These are phyloP conservation scores for Lachancea mirantina DNA, from an alignment of 805 yeast genomes.

Conservation along the genomic window DNA sequence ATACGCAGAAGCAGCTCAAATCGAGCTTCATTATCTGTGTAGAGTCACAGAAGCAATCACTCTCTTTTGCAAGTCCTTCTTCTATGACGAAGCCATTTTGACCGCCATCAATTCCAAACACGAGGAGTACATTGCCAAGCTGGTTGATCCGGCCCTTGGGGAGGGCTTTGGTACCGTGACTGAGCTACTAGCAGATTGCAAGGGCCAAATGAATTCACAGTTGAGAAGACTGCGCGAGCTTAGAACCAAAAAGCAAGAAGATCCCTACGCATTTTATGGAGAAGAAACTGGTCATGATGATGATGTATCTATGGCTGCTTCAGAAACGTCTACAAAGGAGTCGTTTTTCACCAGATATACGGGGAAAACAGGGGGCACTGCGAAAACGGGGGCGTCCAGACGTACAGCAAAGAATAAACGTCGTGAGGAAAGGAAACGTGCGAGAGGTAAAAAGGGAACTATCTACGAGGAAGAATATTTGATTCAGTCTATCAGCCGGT, in stretches of 20 bases:
- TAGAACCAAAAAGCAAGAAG: slow-evolving; percentile 72
- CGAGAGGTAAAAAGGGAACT: slow-evolving; percentile 96
- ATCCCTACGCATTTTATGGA: slow-evolving; percentile 83
- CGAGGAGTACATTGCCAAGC: slow-evolving; percentile 42
- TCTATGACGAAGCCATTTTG: slow-evolving; percentile 69
- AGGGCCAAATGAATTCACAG: slow-evolving; percentile 77
- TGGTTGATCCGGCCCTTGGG: slow-evolving; percentile 67
- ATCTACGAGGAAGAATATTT: slow-evolving; percentile 95
- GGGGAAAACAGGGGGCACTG: slow-evolving; percentile 93
- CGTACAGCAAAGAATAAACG: slow-evolving; percentile 86
- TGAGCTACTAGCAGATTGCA: slow-evolving; percentile 90
- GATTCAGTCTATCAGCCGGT: slow-evolving; percentile 78
- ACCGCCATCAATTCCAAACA: slow-evolving; percentile 42
- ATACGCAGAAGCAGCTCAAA: slow-evolving; percentile 74
- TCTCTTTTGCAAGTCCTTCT: slow-evolving; percentile 66
- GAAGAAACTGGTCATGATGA: slow-evolving; percentile 74
- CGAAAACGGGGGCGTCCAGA: slow-evolving; percentile 92
- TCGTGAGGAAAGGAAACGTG: slow-evolving; percentile 91
- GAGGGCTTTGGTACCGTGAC: slow-evolving; percentile 87
- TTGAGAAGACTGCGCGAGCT: slow-evolving; percentile 75
- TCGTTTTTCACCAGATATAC: slow-evolving; percentile 94
- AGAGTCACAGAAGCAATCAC: slow-evolving; percentile 57
- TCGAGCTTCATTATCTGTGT: slow-evolving; percentile 55
- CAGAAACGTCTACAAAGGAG: slow-evolving; percentile 86
- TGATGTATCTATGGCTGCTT: slow-evolving; percentile 89